Base-by-base conservation (phyloP, 176 grass and related monocot genomes). In the Lolium multiflorum region DNA sequence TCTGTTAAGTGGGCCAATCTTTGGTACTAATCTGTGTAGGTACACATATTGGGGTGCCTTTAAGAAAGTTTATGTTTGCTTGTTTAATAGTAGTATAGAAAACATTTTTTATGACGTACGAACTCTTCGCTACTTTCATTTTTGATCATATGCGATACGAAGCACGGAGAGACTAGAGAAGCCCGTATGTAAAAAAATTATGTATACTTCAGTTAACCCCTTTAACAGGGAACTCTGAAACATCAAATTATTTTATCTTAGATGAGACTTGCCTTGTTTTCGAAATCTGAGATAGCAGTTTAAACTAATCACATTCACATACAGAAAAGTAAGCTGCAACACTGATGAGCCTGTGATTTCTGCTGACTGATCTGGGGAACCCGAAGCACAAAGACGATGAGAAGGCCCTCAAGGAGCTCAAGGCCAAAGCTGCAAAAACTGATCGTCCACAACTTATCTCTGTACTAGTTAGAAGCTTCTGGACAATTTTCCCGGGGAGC, bases 381-480 rank as follows among this genome's bases (percentile, higher is more conserved):
- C 12, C 78, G 76, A 92, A 87, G 81, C 87, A 92, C 55, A 90
- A 78, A 77, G 91, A 87, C 9, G 84, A 92, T 8, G 87, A 92
- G 72, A 93, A 93, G 88, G 91, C 91, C 3, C 37, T 93, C 41
- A 90, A 90, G 81, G 85, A 93, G 70, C 73, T 93, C 63, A 93
- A 31, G 64, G 71, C 48, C 8, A 93, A 93, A 72, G 88, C 88
- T 20, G 64, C 85, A 2, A 93, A 66, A 88, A 68, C 46, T 76
- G 59, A 81, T 47, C 11, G 6, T 22, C 5, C 4, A 24, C n/a
- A 52, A 10, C 10, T 31, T 35, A 35, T 46, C 21, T 43, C 20
- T 72, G 41, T 72, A 71, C 57, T 37, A 57, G 11, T 74, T 35
- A 38, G 74, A 11, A 77, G 51, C 75, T n/a, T 55, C 16, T 57